These are phyloP conservation scores for Aspergillus novoparasiticus DNA, from an alignment of 2,329 filamentous ascomycete species.

Conservation along the genomic window DNA sequence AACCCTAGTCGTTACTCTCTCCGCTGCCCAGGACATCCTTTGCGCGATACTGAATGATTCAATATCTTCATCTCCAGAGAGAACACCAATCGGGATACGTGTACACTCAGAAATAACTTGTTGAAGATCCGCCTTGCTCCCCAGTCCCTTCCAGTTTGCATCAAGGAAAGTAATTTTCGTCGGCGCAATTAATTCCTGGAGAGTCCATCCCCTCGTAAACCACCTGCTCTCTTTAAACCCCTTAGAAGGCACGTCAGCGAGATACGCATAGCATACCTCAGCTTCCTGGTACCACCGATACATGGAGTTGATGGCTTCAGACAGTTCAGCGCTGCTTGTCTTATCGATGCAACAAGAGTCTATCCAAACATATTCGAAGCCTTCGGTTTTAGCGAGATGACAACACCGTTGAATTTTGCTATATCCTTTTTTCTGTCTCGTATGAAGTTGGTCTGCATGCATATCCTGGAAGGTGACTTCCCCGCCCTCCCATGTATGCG, in stretches of 20 bases:
- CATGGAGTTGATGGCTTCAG: not conserved
- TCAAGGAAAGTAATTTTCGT: not conserved
- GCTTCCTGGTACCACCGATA: not conserved
- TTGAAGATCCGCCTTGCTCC: not conserved
- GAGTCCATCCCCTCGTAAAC: not conserved
- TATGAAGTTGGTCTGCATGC: too few species aligned
- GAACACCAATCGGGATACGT: not conserved
- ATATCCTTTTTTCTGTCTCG: not conserved
- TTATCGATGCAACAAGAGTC: not conserved
- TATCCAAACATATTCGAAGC: not conserved
- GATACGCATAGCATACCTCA: not conserved
- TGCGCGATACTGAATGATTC: not conserved
- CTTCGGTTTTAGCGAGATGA: not conserved
- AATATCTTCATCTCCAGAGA: not conserved
- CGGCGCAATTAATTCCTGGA: not conserved
- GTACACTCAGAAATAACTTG: not conserved
- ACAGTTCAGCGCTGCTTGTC: not conserved
- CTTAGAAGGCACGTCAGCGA: not conserved
- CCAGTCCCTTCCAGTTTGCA: not conserved
- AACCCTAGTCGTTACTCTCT: not conserved
- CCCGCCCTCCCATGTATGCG: not conserved
- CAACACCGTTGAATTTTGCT: not conserved
- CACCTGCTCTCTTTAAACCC: not conserved
- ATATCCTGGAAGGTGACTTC: not conserved
- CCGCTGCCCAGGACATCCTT: not conserved